These are phyloP conservation scores for Penicillium decumbens DNA, from an alignment of 2,329 filamentous ascomycete species.

Conservation along the genomic window DNA sequence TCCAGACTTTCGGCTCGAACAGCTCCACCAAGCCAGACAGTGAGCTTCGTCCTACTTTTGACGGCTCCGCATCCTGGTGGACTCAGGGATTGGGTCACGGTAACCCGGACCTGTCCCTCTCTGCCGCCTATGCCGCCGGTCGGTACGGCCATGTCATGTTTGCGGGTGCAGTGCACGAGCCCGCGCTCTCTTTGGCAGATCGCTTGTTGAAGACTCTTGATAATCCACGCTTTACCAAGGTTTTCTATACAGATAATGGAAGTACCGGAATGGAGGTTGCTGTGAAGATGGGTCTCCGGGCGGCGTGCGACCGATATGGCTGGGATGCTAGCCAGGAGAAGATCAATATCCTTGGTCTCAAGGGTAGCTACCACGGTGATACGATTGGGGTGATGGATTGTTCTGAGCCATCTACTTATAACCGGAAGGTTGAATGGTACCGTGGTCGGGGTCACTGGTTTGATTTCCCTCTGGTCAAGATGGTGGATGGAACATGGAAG, in stretches of 20 bases:
- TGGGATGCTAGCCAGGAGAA: constrained; percentile 56
- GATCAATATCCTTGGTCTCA: constrained; percentile 67
- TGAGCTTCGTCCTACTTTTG: constrained; percentile 64
- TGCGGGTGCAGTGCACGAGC: constrained; percentile 71
- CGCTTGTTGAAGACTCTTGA: constrained; percentile 55
- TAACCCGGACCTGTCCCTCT: constrained; percentile 65
- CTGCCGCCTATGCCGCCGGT: constrained; percentile 75
- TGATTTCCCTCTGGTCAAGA: constrained; percentile 68
- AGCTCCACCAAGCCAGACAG: constrained; percentile 15
- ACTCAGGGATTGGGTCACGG: constrained; percentile 81
- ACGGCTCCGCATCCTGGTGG: constrained; percentile 88
- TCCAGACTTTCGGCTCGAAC: constrained; percentile 55
- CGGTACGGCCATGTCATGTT: constrained; percentile 89
- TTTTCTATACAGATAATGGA: constrained; percentile 81
- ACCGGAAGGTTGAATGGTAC: constrained; percentile 85
- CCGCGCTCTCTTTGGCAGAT: constrained; percentile 66
- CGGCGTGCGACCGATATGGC: constrained; percentile 61
- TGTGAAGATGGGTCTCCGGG: constrained; percentile 76
- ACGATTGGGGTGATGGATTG: constrained; percentile 87
- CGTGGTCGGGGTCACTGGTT: constrained; percentile 74
- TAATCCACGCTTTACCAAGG: constrained; percentile 63
- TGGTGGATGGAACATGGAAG: constrained; percentile 62
- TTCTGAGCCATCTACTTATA: constrained; percentile 70
- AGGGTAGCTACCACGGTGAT: constrained; percentile 80
- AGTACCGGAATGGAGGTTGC: constrained; percentile 81